Percentiles rank a stretch among this genome's conserved stretches.
Conservation (phyloP, 495 filamentous ascomycete species). For the Parathielavia hyrcaniae region DNA sequence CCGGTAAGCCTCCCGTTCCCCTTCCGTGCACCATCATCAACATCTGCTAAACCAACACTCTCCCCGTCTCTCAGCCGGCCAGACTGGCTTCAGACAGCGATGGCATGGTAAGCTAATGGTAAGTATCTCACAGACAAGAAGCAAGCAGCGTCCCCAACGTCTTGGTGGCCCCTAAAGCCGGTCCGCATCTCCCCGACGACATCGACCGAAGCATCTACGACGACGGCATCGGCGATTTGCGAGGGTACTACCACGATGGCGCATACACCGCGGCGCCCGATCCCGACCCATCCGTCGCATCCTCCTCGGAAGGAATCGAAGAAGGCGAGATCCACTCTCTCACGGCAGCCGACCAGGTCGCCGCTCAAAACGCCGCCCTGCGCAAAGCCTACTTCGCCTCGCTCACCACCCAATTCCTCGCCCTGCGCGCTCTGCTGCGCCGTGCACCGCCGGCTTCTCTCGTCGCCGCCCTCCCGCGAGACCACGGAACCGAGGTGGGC, state of each 20-base stretch:
- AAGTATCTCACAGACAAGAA: slow-evolving; percentile 55
- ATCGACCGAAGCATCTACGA: slow-evolving; percentile 41
- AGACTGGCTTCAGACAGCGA: slow-evolving; percentile 13
- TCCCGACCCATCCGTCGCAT: slow-evolving; percentile 4
- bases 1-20: slow-evolving; percentile 52
- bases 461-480: slow-evolving; percentile 47
- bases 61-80: slow-evolving; percentile 16
- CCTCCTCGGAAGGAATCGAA: background rate
- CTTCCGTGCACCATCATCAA: slow-evolving; percentile 18
- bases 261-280: slow-evolving; percentile 57
- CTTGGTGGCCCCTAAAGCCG: slow-evolving; percentile 50
- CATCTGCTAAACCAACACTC: slow-evolving; percentile 31
- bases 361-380: slow-evolving; percentile 47
- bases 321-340: slow-evolving; percentile 13
- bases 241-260: slow-evolving; percentile 63
- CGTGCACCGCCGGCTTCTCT: slow-evolving; percentile 46
- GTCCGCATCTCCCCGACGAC: slow-evolving; percentile 36
- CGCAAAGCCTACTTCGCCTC: slow-evolving; percentile 56
- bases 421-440: slow-evolving; percentile 54
- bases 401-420: slow-evolving; percentile 53
- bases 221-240: slow-evolving; percentile 41
- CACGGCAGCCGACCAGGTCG: slow-evolving; percentile 26
- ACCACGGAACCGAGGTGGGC: slow-evolving; percentile 53
- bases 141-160: slow-evolving; percentile 63
- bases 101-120: slow-evolving; percentile 39